Percentiles rank a stretch among this genome's conserved stretches.
These are phyloP conservation scores for Choiromyces venosus DNA, from an alignment of 495 filamentous ascomycete species.

Conservation along the genomic window DNA sequence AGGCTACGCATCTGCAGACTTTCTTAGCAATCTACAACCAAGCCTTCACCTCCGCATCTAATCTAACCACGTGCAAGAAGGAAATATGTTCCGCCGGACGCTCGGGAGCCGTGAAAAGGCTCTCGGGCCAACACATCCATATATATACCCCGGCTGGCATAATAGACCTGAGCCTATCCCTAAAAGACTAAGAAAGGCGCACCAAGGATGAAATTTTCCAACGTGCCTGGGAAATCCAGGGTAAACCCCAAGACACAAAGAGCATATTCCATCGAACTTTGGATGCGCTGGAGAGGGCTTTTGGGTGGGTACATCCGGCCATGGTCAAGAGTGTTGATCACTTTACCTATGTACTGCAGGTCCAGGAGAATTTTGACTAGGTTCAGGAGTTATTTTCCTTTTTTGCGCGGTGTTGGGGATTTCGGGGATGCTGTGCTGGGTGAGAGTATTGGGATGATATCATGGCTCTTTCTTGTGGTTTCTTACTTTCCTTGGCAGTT, in stretches of 20 bases:
- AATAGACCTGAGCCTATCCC: slow-evolving; percentile 11
- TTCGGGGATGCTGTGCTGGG: no score
- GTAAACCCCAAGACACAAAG: slow-evolving; percentile 26
- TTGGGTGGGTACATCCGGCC: slow-evolving; percentile 4
- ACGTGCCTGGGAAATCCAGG: slow-evolving; percentile 11
- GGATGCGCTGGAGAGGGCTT: slow-evolving; percentile 6
- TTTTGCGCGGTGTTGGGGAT: no score
- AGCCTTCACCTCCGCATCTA: no score
- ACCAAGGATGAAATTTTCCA: slow-evolving; percentile 27
- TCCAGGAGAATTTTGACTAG: no score
- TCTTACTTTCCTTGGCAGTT: no score
- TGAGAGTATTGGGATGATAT: no score
- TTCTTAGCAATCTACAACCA: slow-evolving; percentile 1
- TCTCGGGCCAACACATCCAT: slow-evolving; percentile 19
- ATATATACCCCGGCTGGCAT: slow-evolving; percentile 10
- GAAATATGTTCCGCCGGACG: no score
- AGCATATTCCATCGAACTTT: slow-evolving; percentile 21
- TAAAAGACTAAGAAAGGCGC: slow-evolving; percentile 36
- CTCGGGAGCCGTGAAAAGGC: slow-evolving; percentile 11
- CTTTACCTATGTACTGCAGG: no score
- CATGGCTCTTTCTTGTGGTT: no score
- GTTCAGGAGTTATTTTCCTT: no score
- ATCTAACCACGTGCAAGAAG: no score
- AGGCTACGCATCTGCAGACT: slow-evolving; percentile 3
- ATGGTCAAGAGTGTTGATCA: no score